Conservation (phyloP, 768 basidiomycete genomes). For the Pulveroboletus sp. region DNA sequence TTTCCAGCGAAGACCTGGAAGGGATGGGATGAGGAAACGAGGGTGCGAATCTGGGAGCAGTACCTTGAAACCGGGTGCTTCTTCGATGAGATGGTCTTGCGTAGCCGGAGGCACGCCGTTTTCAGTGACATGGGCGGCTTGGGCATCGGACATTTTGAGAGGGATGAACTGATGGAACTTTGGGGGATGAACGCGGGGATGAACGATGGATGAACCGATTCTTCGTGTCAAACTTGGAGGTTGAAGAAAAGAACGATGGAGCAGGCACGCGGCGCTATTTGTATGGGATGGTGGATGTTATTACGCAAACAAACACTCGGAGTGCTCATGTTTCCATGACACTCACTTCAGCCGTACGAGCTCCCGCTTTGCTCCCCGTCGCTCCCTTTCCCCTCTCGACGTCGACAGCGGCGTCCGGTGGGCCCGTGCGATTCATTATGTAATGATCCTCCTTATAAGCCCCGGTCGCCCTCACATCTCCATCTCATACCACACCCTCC, state of each 20-base stretch:
- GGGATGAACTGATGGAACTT: slow-evolving; percentile 50
- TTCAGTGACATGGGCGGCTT: slow-evolving; percentile 76
- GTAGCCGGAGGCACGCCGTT: slow-evolving; percentile 80
- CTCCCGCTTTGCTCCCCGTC: too few relatives aligned
- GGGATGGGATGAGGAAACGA: slow-evolving; percentile 8
- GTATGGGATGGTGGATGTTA: slow-evolving; percentile 14
- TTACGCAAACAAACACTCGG: slow-evolving; percentile 28
- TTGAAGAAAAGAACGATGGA: slow-evolving; percentile 48
- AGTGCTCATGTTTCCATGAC: slow-evolving; percentile 41
- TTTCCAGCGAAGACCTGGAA: slow-evolving; percentile 89
- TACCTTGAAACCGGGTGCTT: slow-evolving; percentile 80
- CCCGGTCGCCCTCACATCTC: neutral
- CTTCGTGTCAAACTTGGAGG: slow-evolving; percentile 80
- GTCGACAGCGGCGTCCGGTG: neutral
- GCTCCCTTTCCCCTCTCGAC: neutral
- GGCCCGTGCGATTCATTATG: slow-evolving; percentile 24
- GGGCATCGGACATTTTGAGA: slow-evolving; percentile 85
- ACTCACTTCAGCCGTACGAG: slow-evolving; percentile 1
- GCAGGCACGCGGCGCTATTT: slow-evolving; percentile 34
- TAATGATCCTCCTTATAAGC: slow-evolving; percentile 9
- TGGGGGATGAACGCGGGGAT: slow-evolving; percentile 32
- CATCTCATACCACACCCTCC: slow-evolving; percentile 1
- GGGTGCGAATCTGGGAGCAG: slow-evolving; percentile 14
- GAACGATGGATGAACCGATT: slow-evolving; percentile 78
- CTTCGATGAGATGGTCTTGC: slow-evolving; percentile 63